These are phyloP conservation scores for Leptographium wingfieldii DNA, from an alignment of 2,329 filamentous ascomycete genomes.

Conservation along the genomic window DNA sequence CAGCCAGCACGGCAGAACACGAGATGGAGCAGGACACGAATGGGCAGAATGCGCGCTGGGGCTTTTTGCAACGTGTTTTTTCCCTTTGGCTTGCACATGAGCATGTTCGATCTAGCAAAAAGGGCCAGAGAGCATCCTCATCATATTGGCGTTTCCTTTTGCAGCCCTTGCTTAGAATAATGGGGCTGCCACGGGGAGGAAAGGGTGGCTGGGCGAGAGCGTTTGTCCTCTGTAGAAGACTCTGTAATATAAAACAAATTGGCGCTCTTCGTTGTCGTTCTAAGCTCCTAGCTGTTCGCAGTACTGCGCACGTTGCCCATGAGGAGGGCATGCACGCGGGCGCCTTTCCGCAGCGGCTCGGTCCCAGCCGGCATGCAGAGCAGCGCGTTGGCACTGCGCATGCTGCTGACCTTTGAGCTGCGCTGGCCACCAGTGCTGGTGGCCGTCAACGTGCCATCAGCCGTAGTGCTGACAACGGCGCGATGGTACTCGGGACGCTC, in stretches of 20 bases:
- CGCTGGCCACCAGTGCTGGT: constrained; percentile 80
- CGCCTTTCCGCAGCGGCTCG: constrained; percentile 53
- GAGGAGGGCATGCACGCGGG: constrained; percentile 63
- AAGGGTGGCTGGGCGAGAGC: background rate
- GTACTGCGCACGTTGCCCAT: constrained; percentile 43
- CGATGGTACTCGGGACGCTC: constrained; percentile 79
- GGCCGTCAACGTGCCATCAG: constrained; percentile 58
- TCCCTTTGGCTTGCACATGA: background rate
- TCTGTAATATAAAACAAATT: background rate
- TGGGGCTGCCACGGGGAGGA: no score
- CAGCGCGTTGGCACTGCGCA: constrained; percentile 79
- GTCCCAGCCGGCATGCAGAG: constrained; percentile 59
- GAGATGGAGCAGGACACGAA: background rate
- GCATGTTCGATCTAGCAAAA: background rate
- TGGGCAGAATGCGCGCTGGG: no score
- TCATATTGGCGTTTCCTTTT: background rate
- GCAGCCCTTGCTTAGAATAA: no score
- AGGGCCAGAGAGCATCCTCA: background rate
- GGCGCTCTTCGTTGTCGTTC: background rate
- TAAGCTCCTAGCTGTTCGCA: background rate
- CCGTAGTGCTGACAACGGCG: constrained; percentile 54
- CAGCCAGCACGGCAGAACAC: background rate
- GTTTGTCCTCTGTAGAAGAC: background rate
- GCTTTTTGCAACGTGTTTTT: background rate
- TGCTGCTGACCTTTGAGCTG: constrained; percentile 78